A percentile compares a stretch with the other conserved stretches of the same genome.
Conservation (phyloP, 495 filamentous ascomycete genomes). For the Chaetomium cochliodes region DNA sequence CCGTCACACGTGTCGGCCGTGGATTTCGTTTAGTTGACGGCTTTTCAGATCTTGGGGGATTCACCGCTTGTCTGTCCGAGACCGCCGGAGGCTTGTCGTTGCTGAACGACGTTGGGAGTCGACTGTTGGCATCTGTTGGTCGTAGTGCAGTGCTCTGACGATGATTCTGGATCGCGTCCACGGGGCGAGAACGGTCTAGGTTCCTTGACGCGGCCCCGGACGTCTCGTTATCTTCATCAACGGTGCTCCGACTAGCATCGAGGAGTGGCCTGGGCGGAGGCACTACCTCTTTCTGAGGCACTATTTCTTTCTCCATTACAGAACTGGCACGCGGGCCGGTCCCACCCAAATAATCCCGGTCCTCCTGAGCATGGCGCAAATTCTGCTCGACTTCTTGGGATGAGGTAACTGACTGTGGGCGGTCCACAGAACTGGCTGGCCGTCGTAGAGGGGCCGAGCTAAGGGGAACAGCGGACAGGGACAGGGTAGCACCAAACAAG, state of each 20-base stretch:
- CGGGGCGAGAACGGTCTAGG: background rate
- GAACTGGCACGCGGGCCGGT: background rate
- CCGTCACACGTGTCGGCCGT: background rate
- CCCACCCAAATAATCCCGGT: background rate
- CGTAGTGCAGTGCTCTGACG: background rate
- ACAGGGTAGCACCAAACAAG: conserved; percentile 50
- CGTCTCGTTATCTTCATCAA: background rate
- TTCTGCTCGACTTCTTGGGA: background rate
- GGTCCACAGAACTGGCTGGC: conserved; percentile 6
- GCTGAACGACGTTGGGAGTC: background rate
- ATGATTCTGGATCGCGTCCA: background rate
- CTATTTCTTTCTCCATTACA: background rate
- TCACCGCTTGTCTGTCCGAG: background rate
- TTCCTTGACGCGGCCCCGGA: background rate
- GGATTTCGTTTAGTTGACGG: background rate
- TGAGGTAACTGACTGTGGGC: conserved; percentile 16
- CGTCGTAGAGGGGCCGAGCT: conserved; percentile 38
- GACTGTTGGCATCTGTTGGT: background rate
- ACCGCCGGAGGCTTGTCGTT: too few species aligned
- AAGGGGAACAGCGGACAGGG: conserved; percentile 42
- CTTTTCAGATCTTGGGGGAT: background rate
- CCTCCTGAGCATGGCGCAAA: background rate
- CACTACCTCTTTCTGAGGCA: background rate
- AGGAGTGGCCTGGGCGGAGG: too few species aligned
- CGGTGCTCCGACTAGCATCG: background rate